These are phyloP conservation scores for Gillenia trifoliata DNA, from an alignment of 306 rosid genomes.

Conservation along the genomic window DNA sequence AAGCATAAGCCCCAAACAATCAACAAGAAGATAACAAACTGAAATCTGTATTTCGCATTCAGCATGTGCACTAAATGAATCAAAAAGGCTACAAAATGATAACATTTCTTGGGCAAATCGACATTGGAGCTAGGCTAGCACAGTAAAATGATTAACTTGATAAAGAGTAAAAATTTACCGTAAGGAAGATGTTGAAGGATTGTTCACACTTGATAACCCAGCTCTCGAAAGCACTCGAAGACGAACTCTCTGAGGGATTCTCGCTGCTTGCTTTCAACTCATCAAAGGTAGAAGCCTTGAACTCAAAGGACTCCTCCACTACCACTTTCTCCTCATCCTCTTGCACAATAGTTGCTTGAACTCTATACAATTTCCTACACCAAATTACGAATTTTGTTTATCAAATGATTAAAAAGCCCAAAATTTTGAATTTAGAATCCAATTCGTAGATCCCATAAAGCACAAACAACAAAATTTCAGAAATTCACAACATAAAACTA, in stretches of 20 bases:
- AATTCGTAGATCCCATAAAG: neutral
- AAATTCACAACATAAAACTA: neutral
- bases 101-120: neutral
- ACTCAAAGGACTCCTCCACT: conserved; percentile 49
- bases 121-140: neutral
- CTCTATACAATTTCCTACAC: conserved; percentile 35
- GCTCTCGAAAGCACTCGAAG: conserved; percentile 44
- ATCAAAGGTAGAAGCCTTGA: conserved; percentile 40
- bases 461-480: neutral
- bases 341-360: conserved; percentile 53
- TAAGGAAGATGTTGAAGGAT: conserved; percentile 68
- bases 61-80: neutral
- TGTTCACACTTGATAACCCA: conserved; percentile 71
- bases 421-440: neutral
- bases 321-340: conserved; percentile 63
- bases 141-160: neutral
- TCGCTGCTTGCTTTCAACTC: conserved; percentile 14
- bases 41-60: neutral
- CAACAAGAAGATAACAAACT: neutral
- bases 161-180: conserved; percentile 40
- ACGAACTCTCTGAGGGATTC: conserved; percentile 24
- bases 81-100: neutral
- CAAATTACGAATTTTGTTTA: neutral
- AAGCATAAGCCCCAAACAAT: no score
- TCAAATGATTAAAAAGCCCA: neutral